Evolutionary conservation across 768 basidiomycete species (phyloP).

Genomic region (Chalciporus sphaerocephalus): DNA sequence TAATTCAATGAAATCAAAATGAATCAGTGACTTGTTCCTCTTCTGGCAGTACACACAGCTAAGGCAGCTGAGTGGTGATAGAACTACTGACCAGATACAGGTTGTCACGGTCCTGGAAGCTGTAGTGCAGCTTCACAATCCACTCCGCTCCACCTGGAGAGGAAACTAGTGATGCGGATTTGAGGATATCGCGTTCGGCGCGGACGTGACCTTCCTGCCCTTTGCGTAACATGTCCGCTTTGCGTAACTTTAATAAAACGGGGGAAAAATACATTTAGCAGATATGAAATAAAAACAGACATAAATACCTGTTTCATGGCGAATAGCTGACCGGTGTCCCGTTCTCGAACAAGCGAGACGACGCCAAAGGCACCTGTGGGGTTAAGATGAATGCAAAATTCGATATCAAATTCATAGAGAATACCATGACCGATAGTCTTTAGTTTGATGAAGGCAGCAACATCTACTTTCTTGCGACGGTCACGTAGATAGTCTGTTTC

Average conservation of each 20-base stretch:
- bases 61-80: constrained; percentile 28
- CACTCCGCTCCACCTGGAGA: constrained; percentile 78
- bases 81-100: constrained; percentile 78
- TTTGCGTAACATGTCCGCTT: constrained; percentile 91
- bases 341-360: constrained; percentile 86
- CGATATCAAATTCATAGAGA: constrained; percentile 26
- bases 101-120: constrained; percentile 92
- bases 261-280: constrained; percentile 23
- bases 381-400: constrained; percentile 26
- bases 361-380: constrained; percentile 88
- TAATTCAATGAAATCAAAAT: constrained; percentile 53
- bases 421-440: constrained; percentile 93
- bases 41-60: constrained; percentile 16
- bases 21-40: constrained; percentile 38
- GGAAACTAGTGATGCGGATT: constrained; percentile 78
- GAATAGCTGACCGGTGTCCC: constrained; percentile 71
- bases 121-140: constrained; percentile 92
- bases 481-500: constrained; percentile 90
- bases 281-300: constrained; percentile 25
- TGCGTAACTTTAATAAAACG: constrained; percentile 56
- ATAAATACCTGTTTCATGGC: constrained; percentile 90
- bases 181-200: constrained; percentile 91
- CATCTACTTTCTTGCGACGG: constrained; percentile 74
- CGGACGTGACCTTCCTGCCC: constrained; percentile 97
- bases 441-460: constrained; percentile 79